These are phyloP conservation scores for Phyllostachys edulis DNA, from an alignment of 176 grass and related monocot species.

Conservation along the genomic window DNA sequence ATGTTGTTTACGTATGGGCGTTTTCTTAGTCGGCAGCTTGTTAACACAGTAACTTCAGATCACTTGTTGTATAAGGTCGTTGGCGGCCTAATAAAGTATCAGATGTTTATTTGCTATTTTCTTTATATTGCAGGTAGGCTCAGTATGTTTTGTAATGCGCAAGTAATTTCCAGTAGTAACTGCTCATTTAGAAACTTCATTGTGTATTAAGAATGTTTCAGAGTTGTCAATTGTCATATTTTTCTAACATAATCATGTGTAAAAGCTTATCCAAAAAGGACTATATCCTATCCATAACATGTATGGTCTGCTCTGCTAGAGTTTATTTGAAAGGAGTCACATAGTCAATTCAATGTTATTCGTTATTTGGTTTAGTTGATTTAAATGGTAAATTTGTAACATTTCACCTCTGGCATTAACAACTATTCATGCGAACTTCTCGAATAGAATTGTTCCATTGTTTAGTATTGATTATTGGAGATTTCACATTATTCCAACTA, in stretches of 20 bases:
- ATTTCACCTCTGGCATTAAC: background rate
- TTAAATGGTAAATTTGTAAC: background rate
- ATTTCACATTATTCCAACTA: conserved; percentile 10
- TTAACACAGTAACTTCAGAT: conserved; percentile 92
- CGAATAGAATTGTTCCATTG: background rate
- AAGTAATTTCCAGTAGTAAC: conserved; percentile 10
- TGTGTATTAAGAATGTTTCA: conserved; percentile 3
- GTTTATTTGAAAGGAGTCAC: background rate
- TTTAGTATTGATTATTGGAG: background rate
- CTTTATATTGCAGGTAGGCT: conserved; percentile 93
- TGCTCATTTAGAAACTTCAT: conserved; percentile 12
- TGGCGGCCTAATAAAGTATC: conserved; percentile 90
- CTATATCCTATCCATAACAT: background rate
- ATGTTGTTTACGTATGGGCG: conserved; percentile 98
- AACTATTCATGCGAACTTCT: background rate
- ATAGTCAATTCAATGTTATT: background rate
- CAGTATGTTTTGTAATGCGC: conserved; percentile 26
- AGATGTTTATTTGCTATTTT: conserved; percentile 99
- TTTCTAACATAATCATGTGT: background rate
- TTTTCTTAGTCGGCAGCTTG: conserved; percentile 91
- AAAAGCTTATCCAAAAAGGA: background rate
- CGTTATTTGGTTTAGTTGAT: background rate
- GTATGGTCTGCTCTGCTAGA: background rate
- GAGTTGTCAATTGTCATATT: background rate
- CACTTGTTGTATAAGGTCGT: conserved; percentile 86